phyloP scores from a whole-genome alignment of 352 stramenopile species.

The Aphanomyces stellatus region DNA sequence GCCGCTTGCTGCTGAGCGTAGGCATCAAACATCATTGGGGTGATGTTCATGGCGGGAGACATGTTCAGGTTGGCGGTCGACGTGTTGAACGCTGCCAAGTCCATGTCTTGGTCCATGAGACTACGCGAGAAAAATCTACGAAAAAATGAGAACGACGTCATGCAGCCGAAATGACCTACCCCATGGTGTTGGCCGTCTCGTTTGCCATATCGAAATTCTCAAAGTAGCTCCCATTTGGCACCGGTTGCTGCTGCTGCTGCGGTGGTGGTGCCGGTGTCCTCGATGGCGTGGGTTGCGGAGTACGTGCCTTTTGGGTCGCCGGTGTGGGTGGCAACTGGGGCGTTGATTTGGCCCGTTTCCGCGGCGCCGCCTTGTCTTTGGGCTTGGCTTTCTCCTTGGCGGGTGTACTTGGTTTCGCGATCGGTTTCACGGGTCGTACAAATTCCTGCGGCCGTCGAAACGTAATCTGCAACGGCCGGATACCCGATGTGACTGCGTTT shows the following conservation, averaged over 20 bases:
- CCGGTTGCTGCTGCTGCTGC: neutral
- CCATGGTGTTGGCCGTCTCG: neutral
- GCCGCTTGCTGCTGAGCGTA: constrained; percentile 18
- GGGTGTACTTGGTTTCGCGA: neutral
- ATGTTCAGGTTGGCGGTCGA: too few species aligned
- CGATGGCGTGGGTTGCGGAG: neutral
- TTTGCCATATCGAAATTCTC: too few species aligned
- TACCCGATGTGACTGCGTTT: constrained; percentile 40
- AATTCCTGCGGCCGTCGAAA: constrained; percentile 37
- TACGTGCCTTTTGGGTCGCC: neutral
- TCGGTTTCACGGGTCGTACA: constrained; percentile 17
- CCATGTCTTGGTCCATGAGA: too few species aligned
- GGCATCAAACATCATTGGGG: too few species aligned
- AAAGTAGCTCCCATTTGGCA: neutral
- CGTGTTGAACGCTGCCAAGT: too few species aligned
- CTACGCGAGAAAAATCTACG: too few species aligned
- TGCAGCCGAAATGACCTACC: too few species aligned
- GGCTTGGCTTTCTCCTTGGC: neutral
- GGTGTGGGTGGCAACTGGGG: neutral
- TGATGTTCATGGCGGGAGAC: too few species aligned
- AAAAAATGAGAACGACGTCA: too few species aligned
- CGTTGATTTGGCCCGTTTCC: neutral
- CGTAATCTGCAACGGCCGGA: constrained; percentile 56
- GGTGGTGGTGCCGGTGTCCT: neutral
- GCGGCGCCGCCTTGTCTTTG: neutral